Base-by-base conservation (phyloP, 768 basidiomycete genomes). In the Macrolepiota dolichaula region DNA sequence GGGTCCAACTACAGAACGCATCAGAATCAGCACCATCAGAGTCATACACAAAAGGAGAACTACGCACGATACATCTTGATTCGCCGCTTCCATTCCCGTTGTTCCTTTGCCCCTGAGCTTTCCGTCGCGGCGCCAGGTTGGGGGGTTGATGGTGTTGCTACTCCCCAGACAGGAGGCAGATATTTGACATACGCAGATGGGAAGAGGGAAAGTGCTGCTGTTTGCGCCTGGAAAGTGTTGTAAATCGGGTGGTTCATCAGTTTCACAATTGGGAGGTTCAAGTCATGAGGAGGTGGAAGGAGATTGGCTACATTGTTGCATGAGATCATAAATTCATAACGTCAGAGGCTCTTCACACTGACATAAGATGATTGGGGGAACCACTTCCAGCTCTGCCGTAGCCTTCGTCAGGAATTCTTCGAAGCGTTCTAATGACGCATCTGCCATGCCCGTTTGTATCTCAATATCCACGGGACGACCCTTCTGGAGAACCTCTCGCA, bases 41-140 rank as follows among this genome's bases (percentile, higher is more conserved):
- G 24, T 10, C 25, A 44, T 58, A 57, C 25, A 49, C 50, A 53
- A 54, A 5, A 29, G 13, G 0, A 59, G 46, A 62, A 53, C 38
- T 42, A 86, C 91, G 76, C 68, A 94, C 92, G 76, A 74, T 91
- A 94, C 84, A 94, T 89, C 78, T 89, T 94, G 73, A 93, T 84
- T 59, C 89, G 78, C 55, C 86, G 81, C 67, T 84, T 83, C 83
- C 84, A 85, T 70, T 92, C 89, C 61, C 80, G 82, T 64, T 79
- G 76, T 65, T 85, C 81, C 69, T 84, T 81, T 35, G 69, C 69
- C 53, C 79, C 79, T 32, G 76, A 65, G 19, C 72, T 67, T 61
- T 78, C 77, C 52, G 74, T 65, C 2, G 76, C 67, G 51, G 71
- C 72, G 13, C 71, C 74, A 49, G 76, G 73, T 64, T 72, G 73